phyloP scores from a whole-genome alignment of 2,329 filamentous ascomycete genomes.

The Pseudogymnoascus sp. region DNA sequence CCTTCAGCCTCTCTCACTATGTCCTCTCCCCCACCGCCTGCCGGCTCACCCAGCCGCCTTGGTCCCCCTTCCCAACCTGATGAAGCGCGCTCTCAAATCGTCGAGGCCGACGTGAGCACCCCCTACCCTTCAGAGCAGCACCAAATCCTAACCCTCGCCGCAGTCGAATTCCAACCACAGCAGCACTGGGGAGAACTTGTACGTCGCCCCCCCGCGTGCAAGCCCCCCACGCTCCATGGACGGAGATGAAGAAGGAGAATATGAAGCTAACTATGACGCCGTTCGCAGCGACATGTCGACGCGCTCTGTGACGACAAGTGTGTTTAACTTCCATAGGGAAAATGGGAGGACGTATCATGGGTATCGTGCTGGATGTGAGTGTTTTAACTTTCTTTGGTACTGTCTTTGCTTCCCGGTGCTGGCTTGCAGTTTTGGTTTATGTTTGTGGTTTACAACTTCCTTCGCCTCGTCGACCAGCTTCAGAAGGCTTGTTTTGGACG shows the following conservation, averaged over 20 bases:
- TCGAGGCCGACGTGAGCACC: not conserved
- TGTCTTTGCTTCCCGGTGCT: not conserved
- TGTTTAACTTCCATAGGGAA: slow-evolving; percentile 21
- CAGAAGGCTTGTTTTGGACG: not conserved
- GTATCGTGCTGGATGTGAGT: slow-evolving; percentile 20
- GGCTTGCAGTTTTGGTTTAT: not conserved
- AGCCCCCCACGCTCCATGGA: not conserved
- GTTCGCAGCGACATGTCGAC: slow-evolving; percentile 10
- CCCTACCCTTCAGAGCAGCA: not conserved
- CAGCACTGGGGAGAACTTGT: slow-evolving; percentile 3
- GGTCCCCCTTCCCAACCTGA: not conserved
- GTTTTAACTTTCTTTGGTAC: not conserved
- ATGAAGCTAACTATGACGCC: not conserved
- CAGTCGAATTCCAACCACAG: not conserved
- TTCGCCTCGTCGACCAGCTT: not conserved
- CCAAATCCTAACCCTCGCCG: not conserved
- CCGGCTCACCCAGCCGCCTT: not conserved
- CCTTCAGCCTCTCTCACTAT: not conserved
- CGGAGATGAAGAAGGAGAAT: not conserved
- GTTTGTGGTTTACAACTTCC: not conserved
- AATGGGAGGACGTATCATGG: slow-evolving; percentile 26
- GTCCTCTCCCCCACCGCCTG: not conserved
- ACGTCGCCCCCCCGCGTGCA: not conserved
- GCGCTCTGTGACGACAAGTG: slow-evolving; percentile 13
- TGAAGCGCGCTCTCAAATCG: not conserved